Evolutionary conservation across 2,329 filamentous ascomycete species (phyloP).

Genomic region (Hymenoscyphus scutula): DNA sequence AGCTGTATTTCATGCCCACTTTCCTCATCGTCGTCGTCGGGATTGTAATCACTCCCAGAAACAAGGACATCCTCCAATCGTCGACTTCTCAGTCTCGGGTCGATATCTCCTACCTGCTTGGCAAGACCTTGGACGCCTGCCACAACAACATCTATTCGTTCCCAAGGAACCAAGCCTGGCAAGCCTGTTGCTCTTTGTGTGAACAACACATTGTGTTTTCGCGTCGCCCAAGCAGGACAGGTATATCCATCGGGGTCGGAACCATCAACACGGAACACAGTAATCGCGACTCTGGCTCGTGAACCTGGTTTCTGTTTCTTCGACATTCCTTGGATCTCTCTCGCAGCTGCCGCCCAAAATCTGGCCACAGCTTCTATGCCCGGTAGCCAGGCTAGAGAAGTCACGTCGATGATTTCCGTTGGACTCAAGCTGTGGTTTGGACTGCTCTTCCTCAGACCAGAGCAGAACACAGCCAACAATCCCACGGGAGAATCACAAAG

Average conservation of each 20-base stretch:
- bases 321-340: slow-evolving; percentile 21
- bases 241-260: slow-evolving; percentile 20
- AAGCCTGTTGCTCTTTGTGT: slow-evolving; percentile 27
- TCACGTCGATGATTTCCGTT: slow-evolving; percentile 57
- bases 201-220: slow-evolving; percentile 28
- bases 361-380: slow-evolving; percentile 60
- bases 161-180: slow-evolving; percentile 26
- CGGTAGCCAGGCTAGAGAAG: slow-evolving; percentile 63
- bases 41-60: slow-evolving; percentile 8
- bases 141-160: slow-evolving; percentile 27
- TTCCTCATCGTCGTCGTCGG: slow-evolving; percentile 15
- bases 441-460: slow-evolving; percentile 44
- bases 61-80: slow-evolving; percentile 26
- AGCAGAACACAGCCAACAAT: slow-evolving; percentile 53
- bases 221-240: slow-evolving; percentile 29
- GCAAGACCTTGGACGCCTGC: slow-evolving; percentile 29
- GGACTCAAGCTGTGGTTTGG: slow-evolving; percentile 44
- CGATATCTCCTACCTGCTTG: slow-evolving; percentile 20
- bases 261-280: slow-evolving; percentile 27
- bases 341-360: slow-evolving; percentile 46
- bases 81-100: slow-evolving; percentile 22
- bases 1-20: slow-evolving; percentile 24
- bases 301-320: slow-evolving; percentile 12
- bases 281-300: slow-evolving; percentile 25
- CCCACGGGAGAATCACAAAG: slow-evolving; percentile 62